phyloP scores from a whole-genome alignment of 2,329 filamentous ascomycete genomes.

The Colletotrichum sidae region DNA sequence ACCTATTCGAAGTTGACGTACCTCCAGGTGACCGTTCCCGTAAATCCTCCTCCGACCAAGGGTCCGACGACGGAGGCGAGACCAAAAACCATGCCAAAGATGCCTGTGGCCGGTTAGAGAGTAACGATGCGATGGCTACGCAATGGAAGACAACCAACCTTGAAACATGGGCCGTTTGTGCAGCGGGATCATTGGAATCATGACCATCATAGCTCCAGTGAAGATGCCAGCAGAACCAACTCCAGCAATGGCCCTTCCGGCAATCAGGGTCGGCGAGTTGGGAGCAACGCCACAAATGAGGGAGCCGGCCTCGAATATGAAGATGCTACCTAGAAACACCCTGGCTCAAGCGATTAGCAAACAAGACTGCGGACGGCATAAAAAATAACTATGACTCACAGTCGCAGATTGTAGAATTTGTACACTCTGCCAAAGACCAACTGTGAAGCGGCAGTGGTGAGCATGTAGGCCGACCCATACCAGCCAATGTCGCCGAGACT shows the following conservation, averaged over 20 bases:
- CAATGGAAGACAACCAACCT: slow-evolving; percentile 41
- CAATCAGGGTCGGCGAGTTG: slow-evolving; percentile 64
- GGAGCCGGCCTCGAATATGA: slow-evolving; percentile 66
- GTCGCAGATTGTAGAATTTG: slow-evolving; percentile 61
- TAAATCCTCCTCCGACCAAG: slow-evolving; percentile 65
- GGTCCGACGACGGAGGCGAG: slow-evolving; percentile 65
- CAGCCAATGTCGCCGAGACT: slow-evolving; percentile 71
- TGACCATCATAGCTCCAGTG: slow-evolving; percentile 66
- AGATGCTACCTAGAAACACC: slow-evolving; percentile 59
- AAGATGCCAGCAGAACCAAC: slow-evolving; percentile 68
- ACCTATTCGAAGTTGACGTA: slow-evolving; percentile 36
- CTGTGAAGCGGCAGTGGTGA: slow-evolving; percentile 68
- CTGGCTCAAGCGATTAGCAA: slow-evolving; percentile 40
- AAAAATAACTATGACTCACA: slow-evolving; percentile 44
- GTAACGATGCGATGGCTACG: not conserved
- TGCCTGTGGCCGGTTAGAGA: slow-evolving; percentile 41
- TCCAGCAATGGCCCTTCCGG: slow-evolving; percentile 68
- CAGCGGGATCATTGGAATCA: slow-evolving; percentile 69
- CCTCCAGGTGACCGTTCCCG: slow-evolving; percentile 60
- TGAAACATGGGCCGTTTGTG: slow-evolving; percentile 70
- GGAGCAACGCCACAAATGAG: slow-evolving; percentile 66
- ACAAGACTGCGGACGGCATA: not conserved
- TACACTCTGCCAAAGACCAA: slow-evolving; percentile 62
- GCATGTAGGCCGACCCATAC: slow-evolving; percentile 72
- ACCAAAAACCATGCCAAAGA: slow-evolving; percentile 68